phyloP scores from a whole-genome alignment of 2,329 filamentous ascomycete genomes.

The Sclerotinia spermophila region DNA sequence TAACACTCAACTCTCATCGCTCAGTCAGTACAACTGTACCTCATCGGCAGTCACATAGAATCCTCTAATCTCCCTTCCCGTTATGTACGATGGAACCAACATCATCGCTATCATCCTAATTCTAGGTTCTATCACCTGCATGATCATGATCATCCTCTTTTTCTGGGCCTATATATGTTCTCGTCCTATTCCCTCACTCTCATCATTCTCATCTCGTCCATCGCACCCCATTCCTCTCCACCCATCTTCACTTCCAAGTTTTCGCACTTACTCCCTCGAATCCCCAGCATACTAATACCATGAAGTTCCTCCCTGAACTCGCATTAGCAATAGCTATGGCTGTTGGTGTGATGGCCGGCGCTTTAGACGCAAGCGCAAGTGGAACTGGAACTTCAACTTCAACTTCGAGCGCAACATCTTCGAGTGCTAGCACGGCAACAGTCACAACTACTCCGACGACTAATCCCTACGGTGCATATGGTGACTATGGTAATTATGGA shows the following conservation, averaged over 20 bases:
- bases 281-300: neutral
- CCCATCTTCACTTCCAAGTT: neutral
- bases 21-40: neutral
- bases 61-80: neutral
- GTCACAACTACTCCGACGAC: neutral
- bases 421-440: neutral
- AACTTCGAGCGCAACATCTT: neutral
- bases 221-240: neutral
- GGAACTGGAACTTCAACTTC: neutral
- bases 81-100: constrained; percentile 8
- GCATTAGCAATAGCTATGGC: neutral
- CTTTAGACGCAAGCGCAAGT: neutral
- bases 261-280: neutral
- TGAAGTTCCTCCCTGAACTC: neutral
- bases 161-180: neutral
- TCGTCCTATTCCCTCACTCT: neutral
- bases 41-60: neutral
- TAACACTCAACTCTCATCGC: neutral
- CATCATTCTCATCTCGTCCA: neutral
- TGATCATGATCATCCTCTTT: neutral
- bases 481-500: constrained; percentile 16
- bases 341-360: neutral
- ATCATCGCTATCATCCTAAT: neutral
- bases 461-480: constrained; percentile 3
- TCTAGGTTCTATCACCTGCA: neutral